These are phyloP conservation scores for Monascus ruber DNA, from an alignment of 2,329 filamentous ascomycete species.

Conservation along the genomic window DNA sequence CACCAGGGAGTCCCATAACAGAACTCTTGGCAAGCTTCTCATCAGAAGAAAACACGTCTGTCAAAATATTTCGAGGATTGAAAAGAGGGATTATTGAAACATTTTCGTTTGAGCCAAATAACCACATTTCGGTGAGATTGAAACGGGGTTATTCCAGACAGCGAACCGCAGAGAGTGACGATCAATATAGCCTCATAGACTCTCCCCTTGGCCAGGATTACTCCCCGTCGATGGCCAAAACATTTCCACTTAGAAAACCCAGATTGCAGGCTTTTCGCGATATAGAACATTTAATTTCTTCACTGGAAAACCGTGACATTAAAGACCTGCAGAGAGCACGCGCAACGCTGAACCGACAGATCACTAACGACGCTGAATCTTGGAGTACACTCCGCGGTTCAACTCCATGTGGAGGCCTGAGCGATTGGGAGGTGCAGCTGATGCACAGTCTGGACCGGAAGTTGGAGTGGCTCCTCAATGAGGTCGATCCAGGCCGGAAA, in stretches of 20 bases:
- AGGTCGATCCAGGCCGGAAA: constrained; percentile 28
- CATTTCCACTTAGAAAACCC: background rate
- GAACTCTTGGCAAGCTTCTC: constrained; percentile 14
- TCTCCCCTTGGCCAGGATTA: background rate
- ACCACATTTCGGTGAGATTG: background rate
- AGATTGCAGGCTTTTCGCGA: background rate
- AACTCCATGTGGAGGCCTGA: constrained; percentile 9
- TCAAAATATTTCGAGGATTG: background rate
- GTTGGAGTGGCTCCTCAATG: constrained; percentile 26
- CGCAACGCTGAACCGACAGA: background rate
- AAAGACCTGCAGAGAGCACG: background rate
- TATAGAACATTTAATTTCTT: background rate
- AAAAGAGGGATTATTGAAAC: background rate
- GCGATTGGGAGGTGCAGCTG: constrained; percentile 25
- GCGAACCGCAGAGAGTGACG: background rate
- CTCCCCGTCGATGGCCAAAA: background rate
- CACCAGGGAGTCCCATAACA: constrained; percentile 26
- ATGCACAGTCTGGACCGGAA: constrained; percentile 24
- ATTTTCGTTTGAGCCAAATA: background rate
- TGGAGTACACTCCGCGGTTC: background rate
- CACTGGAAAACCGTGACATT: background rate
- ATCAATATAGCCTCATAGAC: background rate
- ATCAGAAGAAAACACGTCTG: constrained; percentile 3
- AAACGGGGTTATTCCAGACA: background rate
- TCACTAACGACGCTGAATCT: background rate